Percentiles rank a stretch among this genome's conserved stretches.
Evolutionary conservation across 2,329 filamentous ascomycete species (phyloP).

Genomic region (Aspergillus pseudonomiae): DNA sequence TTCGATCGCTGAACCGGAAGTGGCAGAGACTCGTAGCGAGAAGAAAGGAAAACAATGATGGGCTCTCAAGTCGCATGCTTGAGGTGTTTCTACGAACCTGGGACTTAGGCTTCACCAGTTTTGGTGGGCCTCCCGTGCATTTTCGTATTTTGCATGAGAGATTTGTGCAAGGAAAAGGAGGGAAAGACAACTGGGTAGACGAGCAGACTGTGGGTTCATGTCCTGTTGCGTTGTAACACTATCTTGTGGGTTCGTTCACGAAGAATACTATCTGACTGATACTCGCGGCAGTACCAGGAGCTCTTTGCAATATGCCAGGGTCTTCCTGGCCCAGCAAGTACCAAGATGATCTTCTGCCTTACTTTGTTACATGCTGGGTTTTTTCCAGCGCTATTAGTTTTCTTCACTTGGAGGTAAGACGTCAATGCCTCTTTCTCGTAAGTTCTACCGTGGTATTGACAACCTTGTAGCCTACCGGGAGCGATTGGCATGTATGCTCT

Average conservation of each 20-base stretch:
- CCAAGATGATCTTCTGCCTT: slow-evolving; percentile 73
- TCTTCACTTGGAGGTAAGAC: slow-evolving; percentile 65
- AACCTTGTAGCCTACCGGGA: slow-evolving; percentile 60
- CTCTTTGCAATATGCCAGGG: slow-evolving; percentile 71
- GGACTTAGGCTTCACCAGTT: slow-evolving; percentile 67
- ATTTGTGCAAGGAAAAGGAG: slow-evolving; percentile 56
- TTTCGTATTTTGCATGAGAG: slow-evolving; percentile 67
- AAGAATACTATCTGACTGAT: not conserved
- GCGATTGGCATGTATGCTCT: slow-evolving; percentile 71
- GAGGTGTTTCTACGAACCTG: slow-evolving; percentile 51
- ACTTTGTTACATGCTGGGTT: slow-evolving; percentile 66
- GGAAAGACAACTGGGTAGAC: slow-evolving; percentile 65
- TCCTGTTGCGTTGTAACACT: not conserved
- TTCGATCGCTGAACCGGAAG: not conserved
- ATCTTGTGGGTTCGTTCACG: no score
- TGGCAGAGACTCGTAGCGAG: not conserved
- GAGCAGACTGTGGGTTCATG: slow-evolving; percentile 62
- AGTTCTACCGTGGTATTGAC: no score
- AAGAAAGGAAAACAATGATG: not conserved
- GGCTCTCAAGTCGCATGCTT: slow-evolving; percentile 26
- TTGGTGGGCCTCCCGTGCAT: slow-evolving; percentile 70
- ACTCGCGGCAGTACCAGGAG: slow-evolving; percentile 64
- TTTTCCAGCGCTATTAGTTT: slow-evolving; percentile 59
- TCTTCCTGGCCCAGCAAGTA: slow-evolving; percentile 68
- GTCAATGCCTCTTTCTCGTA: no score